These are phyloP conservation scores for Cryptosporidium sp. DNA, from an alignment of 169 alveolate species.

Conservation along the genomic window DNA sequence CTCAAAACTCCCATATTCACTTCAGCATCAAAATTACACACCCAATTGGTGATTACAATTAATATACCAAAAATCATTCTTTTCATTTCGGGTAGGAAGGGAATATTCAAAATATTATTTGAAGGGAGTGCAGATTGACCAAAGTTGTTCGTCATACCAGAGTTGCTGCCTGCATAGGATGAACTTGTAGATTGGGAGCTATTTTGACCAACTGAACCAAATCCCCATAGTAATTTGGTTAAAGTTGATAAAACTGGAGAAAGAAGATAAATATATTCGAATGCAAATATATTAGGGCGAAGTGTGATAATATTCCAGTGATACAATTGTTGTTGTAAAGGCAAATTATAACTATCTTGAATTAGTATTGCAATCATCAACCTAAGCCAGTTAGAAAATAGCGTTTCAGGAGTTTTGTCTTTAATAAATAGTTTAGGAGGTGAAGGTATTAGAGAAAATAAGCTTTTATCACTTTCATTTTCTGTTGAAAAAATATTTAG, in stretches of 20 bases:
- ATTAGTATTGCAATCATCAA: conserved; percentile 67
- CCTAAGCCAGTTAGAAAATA: conserved; percentile 63
- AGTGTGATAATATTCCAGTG: conserved; percentile 63
- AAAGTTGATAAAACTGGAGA: conserved; percentile 60
- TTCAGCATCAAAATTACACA: conserved; percentile 5
- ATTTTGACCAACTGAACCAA: not conserved
- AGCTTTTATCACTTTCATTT: not conserved
- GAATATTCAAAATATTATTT: conserved; percentile 22
- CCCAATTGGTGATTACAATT: conserved; percentile 35
- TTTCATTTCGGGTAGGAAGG: conserved; percentile 73
- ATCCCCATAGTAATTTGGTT: conserved; percentile 62
- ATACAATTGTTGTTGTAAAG: conserved; percentile 58
- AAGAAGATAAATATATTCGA: conserved; percentile 39
- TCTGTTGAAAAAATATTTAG: not conserved
- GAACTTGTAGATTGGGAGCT: not conserved
- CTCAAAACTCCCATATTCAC: not conserved
- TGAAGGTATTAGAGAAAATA: conserved; percentile 53
- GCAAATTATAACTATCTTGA: conserved; percentile 67
- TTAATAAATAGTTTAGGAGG: conserved; percentile 48
- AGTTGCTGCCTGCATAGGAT: not conserved
- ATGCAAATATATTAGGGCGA: conserved; percentile 21
- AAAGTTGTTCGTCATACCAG: not conserved
- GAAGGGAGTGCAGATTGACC: not conserved
- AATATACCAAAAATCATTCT: conserved; percentile 45
- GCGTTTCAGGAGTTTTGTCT: conserved; percentile 51